Base-by-base conservation (phyloP, 805 yeast species). In the Sporopachydermia quercuum region DNA sequence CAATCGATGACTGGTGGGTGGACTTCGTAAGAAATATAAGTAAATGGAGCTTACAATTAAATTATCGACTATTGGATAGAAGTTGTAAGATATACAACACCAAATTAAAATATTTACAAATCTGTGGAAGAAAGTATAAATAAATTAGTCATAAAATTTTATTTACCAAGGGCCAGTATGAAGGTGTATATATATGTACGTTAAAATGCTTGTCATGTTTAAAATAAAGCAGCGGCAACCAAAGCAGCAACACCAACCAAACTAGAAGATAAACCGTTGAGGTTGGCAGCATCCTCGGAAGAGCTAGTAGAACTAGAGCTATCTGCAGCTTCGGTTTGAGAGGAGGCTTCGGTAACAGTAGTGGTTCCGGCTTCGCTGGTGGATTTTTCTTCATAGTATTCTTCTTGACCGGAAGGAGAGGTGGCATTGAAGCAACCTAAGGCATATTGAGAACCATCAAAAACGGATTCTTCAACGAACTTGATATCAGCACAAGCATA, bases 361-460 rank as follows among this genome's bases (percentile, higher is more conserved):
- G 30, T 23, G 30, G 30, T 23, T 8, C 13, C 8, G n/a, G 30
- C 13, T 8, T 8, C 30, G 13, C n/a, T 23, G 30, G 8, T n/a
- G n/a, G 30, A 23, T n/a, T 49, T 49, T 38, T 45, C 62, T 11
- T 55, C 46, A 51, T 62, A 62, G 51, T 60, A 62, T 40, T 52
- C 46, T 43, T 61, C 52, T 44, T 60, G 53, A n/a, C 30, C 30
- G 8, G 30, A 23, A 8, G 8, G 30, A n/a, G 30, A 23, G 34
- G 67, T 61, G 36, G 62, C 62, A 42, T 62, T 62, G 60, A 62
- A 62, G 48, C 67, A 62, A 18, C 56, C 46, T 15, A 50, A 42
- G 6, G 67, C 63, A 35, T 39, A 47, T 27, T 48, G 51, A 4
- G 65, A 41, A 17, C 54, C 49, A 34, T 60, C 55, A 45, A 62